phyloP scores from a whole-genome alignment of 2,329 filamentous ascomycete genomes.

The Xylaria sp. region DNA sequence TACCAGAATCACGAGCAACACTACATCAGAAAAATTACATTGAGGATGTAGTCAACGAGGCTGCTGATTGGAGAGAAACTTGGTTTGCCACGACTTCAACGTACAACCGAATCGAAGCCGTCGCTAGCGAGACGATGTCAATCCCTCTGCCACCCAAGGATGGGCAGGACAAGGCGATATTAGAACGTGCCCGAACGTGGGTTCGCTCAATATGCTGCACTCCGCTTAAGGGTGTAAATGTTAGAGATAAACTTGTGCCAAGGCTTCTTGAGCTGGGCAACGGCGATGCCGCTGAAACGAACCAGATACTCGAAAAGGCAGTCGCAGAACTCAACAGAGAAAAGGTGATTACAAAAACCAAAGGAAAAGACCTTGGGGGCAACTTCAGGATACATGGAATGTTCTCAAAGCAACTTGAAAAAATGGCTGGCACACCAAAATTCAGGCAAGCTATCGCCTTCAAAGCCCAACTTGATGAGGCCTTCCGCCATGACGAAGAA shows the following conservation, averaged over 20 bases:
- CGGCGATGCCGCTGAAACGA: conserved; percentile 47
- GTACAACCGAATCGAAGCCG: conserved; percentile 62
- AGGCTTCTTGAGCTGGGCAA: conserved; percentile 57
- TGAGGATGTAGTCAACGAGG: conserved; percentile 45
- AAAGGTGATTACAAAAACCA: conserved; percentile 64
- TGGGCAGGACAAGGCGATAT: conserved; percentile 38
- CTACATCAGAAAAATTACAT: conserved; percentile 53
- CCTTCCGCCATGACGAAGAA: conserved; percentile 49
- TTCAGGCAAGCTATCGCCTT: conserved; percentile 63
- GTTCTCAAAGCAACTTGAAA: conserved; percentile 62
- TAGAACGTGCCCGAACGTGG: conserved; percentile 61
- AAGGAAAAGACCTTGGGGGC: conserved; percentile 62
- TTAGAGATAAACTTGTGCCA: conserved; percentile 30
- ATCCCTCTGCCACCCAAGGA: conserved; percentile 35
- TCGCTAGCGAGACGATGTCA: conserved; percentile 54
- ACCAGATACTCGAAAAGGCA: conserved; percentile 53
- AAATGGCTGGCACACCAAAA: conserved; percentile 59
- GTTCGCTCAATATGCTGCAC: conserved; percentile 64
- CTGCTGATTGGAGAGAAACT: conserved; percentile 58
- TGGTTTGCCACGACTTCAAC: conserved; percentile 62
- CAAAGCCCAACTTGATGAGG: conserved; percentile 64
- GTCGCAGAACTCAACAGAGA: conserved; percentile 55
- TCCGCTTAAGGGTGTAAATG: conserved; percentile 43
- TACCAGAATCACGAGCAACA: conserved; percentile 54
- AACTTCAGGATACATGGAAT: conserved; percentile 68